Percentiles rank a stretch among this genome's conserved stretches.
Conservation (phyloP, 768 basidiomycete species). For the Podaxis sp. region DNA sequence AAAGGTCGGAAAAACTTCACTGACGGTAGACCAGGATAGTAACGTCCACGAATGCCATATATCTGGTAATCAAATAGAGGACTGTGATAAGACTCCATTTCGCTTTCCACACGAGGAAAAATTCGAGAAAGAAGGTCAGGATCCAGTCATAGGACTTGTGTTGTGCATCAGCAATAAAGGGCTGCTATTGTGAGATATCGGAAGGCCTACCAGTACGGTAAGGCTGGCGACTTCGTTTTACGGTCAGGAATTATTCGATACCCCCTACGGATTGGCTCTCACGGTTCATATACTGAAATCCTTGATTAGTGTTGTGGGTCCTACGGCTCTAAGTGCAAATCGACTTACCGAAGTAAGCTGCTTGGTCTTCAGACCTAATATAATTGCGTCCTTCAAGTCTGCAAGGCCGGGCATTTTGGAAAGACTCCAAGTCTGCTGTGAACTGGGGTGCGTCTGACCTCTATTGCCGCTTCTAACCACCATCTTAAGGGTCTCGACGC, state of each 20-base stretch:
- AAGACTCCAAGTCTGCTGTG: neutral
- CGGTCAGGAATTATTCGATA: neutral
- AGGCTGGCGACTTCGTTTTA: neutral
- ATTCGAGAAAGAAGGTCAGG: neutral
- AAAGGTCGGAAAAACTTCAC: neutral
- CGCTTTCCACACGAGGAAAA: constrained; percentile 10
- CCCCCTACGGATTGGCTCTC: neutral
- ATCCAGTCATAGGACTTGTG: neutral
- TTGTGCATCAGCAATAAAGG: neutral
- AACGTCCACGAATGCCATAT: constrained; percentile 13
- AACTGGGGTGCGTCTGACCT: neutral
- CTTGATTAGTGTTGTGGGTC: neutral
- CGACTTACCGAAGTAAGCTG: neutral
- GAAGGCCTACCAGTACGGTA: neutral
- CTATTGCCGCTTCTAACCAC: neutral
- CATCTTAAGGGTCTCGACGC: neutral
- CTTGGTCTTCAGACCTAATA: neutral
- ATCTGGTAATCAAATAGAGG: constrained; percentile 16
- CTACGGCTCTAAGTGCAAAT: neutral
- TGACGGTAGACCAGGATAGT: neutral
- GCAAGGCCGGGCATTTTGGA: neutral
- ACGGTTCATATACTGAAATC: neutral
- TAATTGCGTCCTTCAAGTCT: neutral
- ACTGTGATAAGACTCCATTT: constrained; percentile 5
- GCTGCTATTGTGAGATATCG: neutral